Percentiles rank a stretch among this genome's conserved stretches.
These are phyloP conservation scores for Plasmodium yoelii DNA, from an alignment of 169 alveolate genomes.

Conservation along the genomic window DNA sequence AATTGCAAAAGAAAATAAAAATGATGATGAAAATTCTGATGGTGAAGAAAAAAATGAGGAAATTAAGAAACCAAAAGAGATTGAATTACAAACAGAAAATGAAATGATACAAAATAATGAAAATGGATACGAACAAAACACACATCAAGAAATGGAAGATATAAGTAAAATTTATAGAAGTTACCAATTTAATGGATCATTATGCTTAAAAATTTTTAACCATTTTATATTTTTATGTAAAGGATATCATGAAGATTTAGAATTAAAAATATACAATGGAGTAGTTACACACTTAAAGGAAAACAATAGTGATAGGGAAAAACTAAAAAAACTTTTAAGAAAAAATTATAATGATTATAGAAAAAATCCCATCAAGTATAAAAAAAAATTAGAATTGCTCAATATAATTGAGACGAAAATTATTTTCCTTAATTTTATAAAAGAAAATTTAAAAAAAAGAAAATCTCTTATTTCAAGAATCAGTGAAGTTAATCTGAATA, in stretches of 20 bases:
- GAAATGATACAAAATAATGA: neutral
- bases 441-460: slow-evolving; percentile 70
- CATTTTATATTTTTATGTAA: slow-evolving; percentile 61
- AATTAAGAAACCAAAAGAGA: neutral
- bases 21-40: neutral
- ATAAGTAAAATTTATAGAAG: slow-evolving; percentile 8
- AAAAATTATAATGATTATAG: slow-evolving; percentile 24
- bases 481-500: slow-evolving; percentile 67
- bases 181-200: slow-evolving; percentile 50
- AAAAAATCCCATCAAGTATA: slow-evolving; percentile 40
- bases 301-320: slow-evolving; percentile 57
- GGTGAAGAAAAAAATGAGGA: neutral
- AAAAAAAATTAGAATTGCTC: slow-evolving; percentile 56
- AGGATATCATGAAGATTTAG: slow-evolving; percentile 72
- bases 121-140: neutral
- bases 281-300: slow-evolving; percentile 35
- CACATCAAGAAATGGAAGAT: neutral
- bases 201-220: slow-evolving; percentile 57
- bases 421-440: slow-evolving; percentile 56
- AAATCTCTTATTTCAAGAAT: slow-evolving; percentile 68
- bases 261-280: slow-evolving; percentile 71
- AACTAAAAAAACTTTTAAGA: slow-evolving; percentile 40
- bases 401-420: slow-evolving; percentile 62
- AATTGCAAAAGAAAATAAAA: neutral
- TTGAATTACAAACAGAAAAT: neutral